Percentiles rank a stretch among this genome's conserved stretches.
These are phyloP conservation scores for Apiospora malaysiana DNA, from an alignment of 2,329 filamentous ascomycete genomes.

Conservation along the genomic window DNA sequence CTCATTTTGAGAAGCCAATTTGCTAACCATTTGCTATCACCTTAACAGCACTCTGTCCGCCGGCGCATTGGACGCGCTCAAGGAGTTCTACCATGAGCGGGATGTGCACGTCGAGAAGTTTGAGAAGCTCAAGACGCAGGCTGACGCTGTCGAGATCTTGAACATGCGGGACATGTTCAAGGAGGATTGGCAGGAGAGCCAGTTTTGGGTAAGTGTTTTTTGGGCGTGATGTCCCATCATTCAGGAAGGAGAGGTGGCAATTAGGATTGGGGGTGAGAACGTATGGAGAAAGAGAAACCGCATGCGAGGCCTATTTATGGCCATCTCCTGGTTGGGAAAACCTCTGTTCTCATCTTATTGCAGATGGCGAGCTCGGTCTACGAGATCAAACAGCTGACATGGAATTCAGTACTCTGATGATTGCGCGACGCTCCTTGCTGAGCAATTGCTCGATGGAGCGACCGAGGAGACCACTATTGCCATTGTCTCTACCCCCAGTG, in stretches of 20 bases:
- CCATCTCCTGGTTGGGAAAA: neutral
- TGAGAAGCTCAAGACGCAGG: slow-evolving; percentile 67
- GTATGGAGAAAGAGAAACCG: neutral
- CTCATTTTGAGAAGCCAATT: neutral
- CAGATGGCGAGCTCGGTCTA: neutral
- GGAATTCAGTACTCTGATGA: slow-evolving; percentile 71
- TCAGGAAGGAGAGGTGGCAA: neutral
- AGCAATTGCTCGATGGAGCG: slow-evolving; percentile 67
- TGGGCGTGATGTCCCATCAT: neutral
- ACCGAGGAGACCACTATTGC: slow-evolving; percentile 65
- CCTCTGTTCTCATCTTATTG: too few relatives aligned
- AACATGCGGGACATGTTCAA: slow-evolving; percentile 72
- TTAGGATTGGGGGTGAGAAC: neutral
- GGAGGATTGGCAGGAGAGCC: slow-evolving; percentile 83
- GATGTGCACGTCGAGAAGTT: slow-evolving; percentile 71
- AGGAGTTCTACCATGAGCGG: slow-evolving; percentile 76
- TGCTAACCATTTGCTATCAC: neutral
- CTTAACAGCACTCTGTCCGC: slow-evolving; percentile 64
- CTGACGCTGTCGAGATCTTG: slow-evolving; percentile 59
- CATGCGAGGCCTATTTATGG: neutral
- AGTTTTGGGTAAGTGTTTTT: slow-evolving; percentile 73
- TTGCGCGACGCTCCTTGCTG: slow-evolving; percentile 69
- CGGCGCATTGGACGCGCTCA: slow-evolving; percentile 70
- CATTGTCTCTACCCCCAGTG: slow-evolving; percentile 76
- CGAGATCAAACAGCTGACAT: neutral